These are phyloP conservation scores for Biscutella auriculata DNA, from an alignment of 441 rosid species.

Conservation along the genomic window DNA sequence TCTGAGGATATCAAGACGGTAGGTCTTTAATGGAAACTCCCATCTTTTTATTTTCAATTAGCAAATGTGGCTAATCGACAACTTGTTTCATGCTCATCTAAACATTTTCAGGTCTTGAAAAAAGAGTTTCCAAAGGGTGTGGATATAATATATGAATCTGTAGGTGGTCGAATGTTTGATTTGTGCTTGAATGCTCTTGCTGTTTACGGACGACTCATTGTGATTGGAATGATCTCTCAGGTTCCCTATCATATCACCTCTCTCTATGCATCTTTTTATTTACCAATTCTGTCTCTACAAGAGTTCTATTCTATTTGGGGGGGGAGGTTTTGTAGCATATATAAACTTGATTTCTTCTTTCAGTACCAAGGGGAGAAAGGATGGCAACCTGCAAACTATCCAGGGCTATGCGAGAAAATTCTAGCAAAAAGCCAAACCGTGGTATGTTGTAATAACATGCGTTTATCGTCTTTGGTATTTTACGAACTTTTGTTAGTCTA, in stretches of 20 bases:
- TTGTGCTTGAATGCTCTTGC: conserved; percentile 83
- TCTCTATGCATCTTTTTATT: background rate
- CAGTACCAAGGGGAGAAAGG: conserved; percentile 93
- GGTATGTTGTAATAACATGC: conserved; percentile 44
- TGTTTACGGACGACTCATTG: conserved; percentile 65
- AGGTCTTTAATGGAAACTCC: conserved; percentile 13
- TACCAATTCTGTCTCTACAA: background rate
- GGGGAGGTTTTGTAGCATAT: background rate
- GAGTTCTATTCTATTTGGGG: background rate
- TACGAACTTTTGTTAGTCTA: too few relatives aligned
- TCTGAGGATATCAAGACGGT: conserved; percentile 77
- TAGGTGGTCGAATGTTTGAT: conserved; percentile 89
- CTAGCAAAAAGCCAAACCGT: conserved; percentile 89
- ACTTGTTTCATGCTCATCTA: background rate
- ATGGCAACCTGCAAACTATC: conserved; percentile 79
- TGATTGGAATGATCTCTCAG: conserved; percentile 99
- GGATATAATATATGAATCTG: conserved; percentile 83
- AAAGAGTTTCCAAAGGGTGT: conserved; percentile 79
- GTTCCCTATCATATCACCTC: conserved; percentile 29
- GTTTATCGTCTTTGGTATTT: background rate
- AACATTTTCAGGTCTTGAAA: conserved; percentile 55
- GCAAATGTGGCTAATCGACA: background rate
- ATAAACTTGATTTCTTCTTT: conserved; percentile 10
- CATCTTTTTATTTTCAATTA: background rate
- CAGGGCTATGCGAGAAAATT: conserved; percentile 86